These are phyloP conservation scores for Pulveroboletus frians DNA, from an alignment of 768 basidiomycete genomes.

Conservation along the genomic window DNA sequence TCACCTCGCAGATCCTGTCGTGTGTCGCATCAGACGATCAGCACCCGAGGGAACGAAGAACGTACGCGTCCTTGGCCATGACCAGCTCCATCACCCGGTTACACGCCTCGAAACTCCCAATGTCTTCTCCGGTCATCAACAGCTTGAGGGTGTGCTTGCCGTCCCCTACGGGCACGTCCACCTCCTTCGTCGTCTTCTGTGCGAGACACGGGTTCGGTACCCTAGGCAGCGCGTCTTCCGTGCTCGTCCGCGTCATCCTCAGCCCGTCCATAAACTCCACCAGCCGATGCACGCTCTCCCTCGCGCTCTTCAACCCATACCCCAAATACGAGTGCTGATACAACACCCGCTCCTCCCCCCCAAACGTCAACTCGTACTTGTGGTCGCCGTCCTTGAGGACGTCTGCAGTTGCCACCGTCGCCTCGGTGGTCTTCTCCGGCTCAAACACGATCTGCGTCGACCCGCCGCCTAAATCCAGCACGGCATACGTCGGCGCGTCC, in stretches of 20 bases:
- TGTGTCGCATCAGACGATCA: neutral
- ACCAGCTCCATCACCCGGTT: slow-evolving; percentile 78
- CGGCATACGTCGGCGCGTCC: slow-evolving; percentile 65
- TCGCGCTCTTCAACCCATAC: slow-evolving; percentile 88
- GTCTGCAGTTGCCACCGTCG: slow-evolving; percentile 17
- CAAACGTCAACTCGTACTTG: slow-evolving; percentile 80
- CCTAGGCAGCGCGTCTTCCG: neutral
- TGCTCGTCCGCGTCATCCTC: slow-evolving; percentile 18
- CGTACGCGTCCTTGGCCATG: slow-evolving; percentile 91
- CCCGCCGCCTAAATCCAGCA: slow-evolving; percentile 93
- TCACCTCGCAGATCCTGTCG: slow-evolving; percentile 73
- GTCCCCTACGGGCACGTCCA: slow-evolving; percentile 55
- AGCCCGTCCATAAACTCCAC: slow-evolving; percentile 78
- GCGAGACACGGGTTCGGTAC: slow-evolving; percentile 77
- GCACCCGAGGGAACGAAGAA: neutral
- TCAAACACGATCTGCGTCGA: slow-evolving; percentile 98
- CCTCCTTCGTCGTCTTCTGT: slow-evolving; percentile 51
- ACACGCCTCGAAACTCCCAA: slow-evolving; percentile 85
- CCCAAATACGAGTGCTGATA: slow-evolving; percentile 99
- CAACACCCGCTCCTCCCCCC: slow-evolving; percentile 61
- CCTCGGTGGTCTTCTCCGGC: slow-evolving; percentile 52
- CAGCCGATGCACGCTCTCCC: slow-evolving; percentile 79
- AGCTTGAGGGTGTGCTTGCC: slow-evolving; percentile 48
- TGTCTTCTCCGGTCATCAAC: slow-evolving; percentile 78
- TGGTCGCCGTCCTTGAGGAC: slow-evolving; percentile 78